Evolutionary conservation across 139 green algal species (phyloP).

Genomic region (Coelastrella sp.): DNA sequence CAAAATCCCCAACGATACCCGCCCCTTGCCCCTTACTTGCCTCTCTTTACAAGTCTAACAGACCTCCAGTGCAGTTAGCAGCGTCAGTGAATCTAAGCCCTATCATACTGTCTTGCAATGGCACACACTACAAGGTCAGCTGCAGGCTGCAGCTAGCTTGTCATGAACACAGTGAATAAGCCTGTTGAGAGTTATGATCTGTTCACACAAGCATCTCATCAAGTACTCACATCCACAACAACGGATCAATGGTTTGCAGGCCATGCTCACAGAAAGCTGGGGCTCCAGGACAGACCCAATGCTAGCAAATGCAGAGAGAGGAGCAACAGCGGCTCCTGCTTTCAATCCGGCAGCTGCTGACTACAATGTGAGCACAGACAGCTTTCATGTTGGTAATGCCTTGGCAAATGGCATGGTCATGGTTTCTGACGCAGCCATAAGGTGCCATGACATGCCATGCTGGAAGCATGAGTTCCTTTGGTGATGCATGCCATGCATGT

Average conservation of each 20-base stretch:
- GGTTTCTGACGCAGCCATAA: no score
- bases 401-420: no score
- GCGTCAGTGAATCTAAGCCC: constrained; percentile 1
- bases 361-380: constrained; percentile 41
- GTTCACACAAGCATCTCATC: no score
- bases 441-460: no score
- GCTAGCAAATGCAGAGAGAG: neutral
- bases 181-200: no score
- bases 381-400: neutral
- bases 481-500: no score
- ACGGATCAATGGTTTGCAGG: no score
- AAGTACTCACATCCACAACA: no score
- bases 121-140: neutral
- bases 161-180: no score
- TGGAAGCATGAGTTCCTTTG: no score
- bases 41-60: constrained; percentile 1
- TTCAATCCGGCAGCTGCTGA: constrained; percentile 31
- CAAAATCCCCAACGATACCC: neutral
- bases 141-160: no score
- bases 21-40: constrained; percentile 7
- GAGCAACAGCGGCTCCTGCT: neutral
- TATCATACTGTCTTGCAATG: constrained; percentile 13
- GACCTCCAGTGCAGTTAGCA: neutral
- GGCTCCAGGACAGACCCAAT: neutral
- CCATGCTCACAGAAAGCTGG: constrained; percentile 37